Conservation (phyloP, 1,284 basidiomycete species). For the Trichosporon faecale region DNA sequence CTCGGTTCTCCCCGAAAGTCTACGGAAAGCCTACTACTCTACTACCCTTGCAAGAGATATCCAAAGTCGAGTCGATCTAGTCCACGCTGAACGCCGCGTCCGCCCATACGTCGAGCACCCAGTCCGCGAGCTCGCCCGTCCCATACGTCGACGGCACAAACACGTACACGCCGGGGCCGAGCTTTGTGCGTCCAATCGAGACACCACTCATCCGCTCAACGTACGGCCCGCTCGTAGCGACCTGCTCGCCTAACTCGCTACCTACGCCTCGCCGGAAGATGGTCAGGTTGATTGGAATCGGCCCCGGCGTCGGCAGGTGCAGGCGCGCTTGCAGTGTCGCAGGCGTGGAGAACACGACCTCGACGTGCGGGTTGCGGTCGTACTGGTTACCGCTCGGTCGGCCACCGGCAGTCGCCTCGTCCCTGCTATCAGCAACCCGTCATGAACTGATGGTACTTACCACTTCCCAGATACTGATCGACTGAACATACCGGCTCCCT, state of each 20-base stretch:
- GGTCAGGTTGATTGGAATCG: constrained; percentile 49
- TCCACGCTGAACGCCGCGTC: constrained; percentile 45
- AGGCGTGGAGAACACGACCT: constrained; percentile 59
- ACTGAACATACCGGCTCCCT: constrained; percentile 87
- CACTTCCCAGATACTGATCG: constrained; percentile 66
- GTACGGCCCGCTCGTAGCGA: constrained; percentile 72
- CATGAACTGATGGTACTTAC: constrained; percentile 53
- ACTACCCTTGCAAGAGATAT: neutral
- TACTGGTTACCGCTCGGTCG: constrained; percentile 65
- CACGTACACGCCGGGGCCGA: constrained; percentile 65
- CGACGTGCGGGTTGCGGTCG: constrained; percentile 65
- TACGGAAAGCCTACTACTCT: too few species aligned
- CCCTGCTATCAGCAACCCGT: constrained; percentile 52
- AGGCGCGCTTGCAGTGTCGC: constrained; percentile 59
- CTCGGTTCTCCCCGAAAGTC: constrained; percentile 7
- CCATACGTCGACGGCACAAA: constrained; percentile 71
- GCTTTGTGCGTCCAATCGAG: constrained; percentile 58
- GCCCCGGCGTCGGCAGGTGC: constrained; percentile 19
- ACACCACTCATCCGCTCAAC: constrained; percentile 68
- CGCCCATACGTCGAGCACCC: constrained; percentile 61
- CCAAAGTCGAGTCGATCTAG: constrained; percentile 7
- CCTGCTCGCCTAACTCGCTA: constrained; percentile 53
- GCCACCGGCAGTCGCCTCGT: constrained; percentile 60
- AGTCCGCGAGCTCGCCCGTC: constrained; percentile 59
- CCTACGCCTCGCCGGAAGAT: constrained; percentile 40